Percentiles rank a stretch among this genome's conserved stretches.
phyloP scores from a whole-genome alignment of 73 alveolate species.

The Uronychia setigera region DNA sequence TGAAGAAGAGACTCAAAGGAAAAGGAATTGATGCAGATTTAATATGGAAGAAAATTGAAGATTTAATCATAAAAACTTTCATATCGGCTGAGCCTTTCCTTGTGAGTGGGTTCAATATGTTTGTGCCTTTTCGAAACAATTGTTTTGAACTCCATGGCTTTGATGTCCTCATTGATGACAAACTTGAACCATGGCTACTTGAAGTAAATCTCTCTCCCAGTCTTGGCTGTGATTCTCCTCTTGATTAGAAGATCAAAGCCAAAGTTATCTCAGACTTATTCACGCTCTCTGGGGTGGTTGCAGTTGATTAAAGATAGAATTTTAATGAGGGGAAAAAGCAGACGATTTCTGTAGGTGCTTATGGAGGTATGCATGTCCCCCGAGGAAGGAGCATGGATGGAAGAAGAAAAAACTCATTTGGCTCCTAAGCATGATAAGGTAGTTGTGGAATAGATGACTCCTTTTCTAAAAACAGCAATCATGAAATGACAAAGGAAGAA shows the following conservation, averaged over 20 bases:
- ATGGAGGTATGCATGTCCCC: too few relatives aligned
- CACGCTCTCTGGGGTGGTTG: constrained; percentile 75
- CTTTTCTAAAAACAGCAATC: too few relatives aligned
- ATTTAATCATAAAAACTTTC: constrained; percentile 60
- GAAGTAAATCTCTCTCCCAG: constrained; percentile 87
- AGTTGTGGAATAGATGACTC: too few relatives aligned
- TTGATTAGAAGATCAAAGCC: constrained; percentile 81
- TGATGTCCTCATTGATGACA: constrained; percentile 85
- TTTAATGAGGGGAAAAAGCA: constrained; percentile 90
- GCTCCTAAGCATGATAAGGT: too few relatives aligned
- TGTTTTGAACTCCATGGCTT: constrained; percentile 90
- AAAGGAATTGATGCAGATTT: constrained; percentile 41
- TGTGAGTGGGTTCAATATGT: too few relatives aligned
- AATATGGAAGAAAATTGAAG: constrained; percentile 56
- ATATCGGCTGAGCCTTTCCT: constrained; percentile 64
- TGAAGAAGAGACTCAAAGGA: constrained; percentile 67
- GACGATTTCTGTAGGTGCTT: too few relatives aligned
- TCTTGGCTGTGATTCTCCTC: constrained; percentile 78
- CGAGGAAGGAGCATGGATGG: too few relatives aligned
- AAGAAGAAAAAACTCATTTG: too few relatives aligned
- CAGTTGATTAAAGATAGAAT: constrained; percentile 44
- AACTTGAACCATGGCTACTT: constrained; percentile 88
- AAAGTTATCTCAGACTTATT: constrained; percentile 77
- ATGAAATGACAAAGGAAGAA: too few relatives aligned
- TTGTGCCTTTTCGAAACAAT: constrained; percentile 65